Evolutionary conservation across 768 basidiomycete species (phyloP).

Genomic region (Mycena sanguinolenta): DNA sequence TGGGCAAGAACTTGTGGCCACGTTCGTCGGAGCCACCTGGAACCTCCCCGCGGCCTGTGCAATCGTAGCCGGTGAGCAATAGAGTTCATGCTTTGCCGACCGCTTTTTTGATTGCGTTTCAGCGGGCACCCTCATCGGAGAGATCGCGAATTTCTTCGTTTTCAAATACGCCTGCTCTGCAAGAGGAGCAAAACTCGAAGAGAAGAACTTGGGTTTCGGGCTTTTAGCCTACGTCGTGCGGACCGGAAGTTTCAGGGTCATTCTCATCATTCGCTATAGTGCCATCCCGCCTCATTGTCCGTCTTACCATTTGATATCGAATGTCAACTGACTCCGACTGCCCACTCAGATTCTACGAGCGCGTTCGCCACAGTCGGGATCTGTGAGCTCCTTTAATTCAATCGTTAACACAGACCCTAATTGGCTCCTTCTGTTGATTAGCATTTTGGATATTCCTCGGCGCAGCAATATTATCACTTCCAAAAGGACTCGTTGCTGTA

Average conservation of each 20-base stretch:
- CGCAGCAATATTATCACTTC: constrained; percentile 49
- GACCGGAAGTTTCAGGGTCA: constrained; percentile 76
- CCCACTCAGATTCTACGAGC: constrained; percentile 41
- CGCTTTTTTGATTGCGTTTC: background rate
- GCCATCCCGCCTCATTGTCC: constrained; percentile 44
- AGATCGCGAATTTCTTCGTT: constrained; percentile 71
- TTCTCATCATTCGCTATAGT: constrained; percentile 64
- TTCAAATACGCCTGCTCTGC: constrained; percentile 69
- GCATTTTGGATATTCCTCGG: constrained; percentile 47
- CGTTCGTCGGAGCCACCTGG: constrained; percentile 20
- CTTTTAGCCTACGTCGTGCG: constrained; percentile 62
- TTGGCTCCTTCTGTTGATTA: background rate
- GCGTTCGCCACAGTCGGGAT: constrained; percentile 51
- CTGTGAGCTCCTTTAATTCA: constrained; percentile 9
- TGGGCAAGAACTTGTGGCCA: constrained; percentile 55
- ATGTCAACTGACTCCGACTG: too few species aligned
- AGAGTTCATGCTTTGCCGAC: background rate
- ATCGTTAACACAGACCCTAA: background rate
- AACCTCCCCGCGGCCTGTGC: constrained; percentile 53
- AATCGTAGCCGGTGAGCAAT: constrained; percentile 56
- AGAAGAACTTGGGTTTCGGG: constrained; percentile 49
- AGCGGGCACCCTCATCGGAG: constrained; percentile 71
- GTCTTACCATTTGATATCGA: background rate
- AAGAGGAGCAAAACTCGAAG: constrained; percentile 66
- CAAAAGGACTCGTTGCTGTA: constrained; percentile 54